Evolutionary conservation across 2,329 filamentous ascomycete genomes (phyloP).

Genomic region (Neofusicoccum cordaticola): DNA sequence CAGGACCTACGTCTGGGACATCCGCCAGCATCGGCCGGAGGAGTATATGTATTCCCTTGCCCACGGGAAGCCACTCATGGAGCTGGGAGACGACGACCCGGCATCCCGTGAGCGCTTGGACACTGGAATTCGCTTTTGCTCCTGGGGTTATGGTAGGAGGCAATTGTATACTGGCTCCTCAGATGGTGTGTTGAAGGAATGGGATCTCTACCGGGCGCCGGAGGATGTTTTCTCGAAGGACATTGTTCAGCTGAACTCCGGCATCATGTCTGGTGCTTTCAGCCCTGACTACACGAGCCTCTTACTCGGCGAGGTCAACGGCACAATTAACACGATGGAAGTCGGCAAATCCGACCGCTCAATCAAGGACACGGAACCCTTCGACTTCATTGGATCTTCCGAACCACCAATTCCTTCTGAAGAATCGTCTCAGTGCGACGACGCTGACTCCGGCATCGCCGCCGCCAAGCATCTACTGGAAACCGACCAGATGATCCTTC

Average conservation of each 20-base stretch:
- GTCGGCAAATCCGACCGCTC: conserved; percentile 36
- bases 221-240: conserved; percentile 54
- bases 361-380: conserved; percentile 28
- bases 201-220: conserved; percentile 55
- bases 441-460: conserved; percentile 24
- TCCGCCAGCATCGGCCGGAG: conserved; percentile 44
- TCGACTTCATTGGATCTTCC: conserved; percentile 24
- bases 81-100: conserved; percentile 40
- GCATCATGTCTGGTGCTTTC: conserved; percentile 58
- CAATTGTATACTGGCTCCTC: conserved; percentile 60
- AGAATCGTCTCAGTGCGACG: not conserved
- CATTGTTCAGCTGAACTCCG: conserved; percentile 48
- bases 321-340: conserved; percentile 53
- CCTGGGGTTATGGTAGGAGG: conserved; percentile 54
- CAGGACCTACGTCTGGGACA: conserved; percentile 60
- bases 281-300: conserved; percentile 55
- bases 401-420: not conserved
- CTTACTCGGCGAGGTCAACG: conserved; percentile 57
- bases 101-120: conserved; percentile 51
- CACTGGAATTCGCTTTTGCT: conserved; percentile 56
- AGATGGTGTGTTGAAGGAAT: conserved; percentile 59
- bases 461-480: conserved; percentile 30
- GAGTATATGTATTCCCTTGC: conserved; percentile 47
- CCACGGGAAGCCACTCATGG: conserved; percentile 52
- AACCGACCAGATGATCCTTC: conserved; percentile 32